Conservation (phyloP, 495 filamentous ascomycete species). For the Penicillium soppii region DNA sequence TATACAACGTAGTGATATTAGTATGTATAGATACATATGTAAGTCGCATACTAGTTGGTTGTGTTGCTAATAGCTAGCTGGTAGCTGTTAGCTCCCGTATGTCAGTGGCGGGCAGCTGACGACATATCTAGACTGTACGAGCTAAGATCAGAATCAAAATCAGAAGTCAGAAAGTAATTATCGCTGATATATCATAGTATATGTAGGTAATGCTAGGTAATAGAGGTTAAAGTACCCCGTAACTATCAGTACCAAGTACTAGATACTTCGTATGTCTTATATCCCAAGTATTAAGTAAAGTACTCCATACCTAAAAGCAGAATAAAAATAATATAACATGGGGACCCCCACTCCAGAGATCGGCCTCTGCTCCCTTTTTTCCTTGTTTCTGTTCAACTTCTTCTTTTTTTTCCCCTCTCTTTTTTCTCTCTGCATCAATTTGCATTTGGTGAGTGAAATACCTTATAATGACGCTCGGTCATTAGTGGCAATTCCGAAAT, state of each 20-base stretch:
- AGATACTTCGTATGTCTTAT: neutral
- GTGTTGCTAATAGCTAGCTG: too few relatives aligned
- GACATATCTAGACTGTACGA: conserved; percentile 6
- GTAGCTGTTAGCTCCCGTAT: conserved; percentile 7
- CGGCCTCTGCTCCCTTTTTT: neutral
- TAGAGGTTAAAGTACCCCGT: too few relatives aligned
- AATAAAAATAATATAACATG: neutral
- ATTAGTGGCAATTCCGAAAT: too few relatives aligned
- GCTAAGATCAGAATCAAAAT: neutral
- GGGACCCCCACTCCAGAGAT: neutral
- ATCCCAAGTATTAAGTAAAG: neutral
- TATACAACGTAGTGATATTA: neutral
- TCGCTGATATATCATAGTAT: too few relatives aligned
- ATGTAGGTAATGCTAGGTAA: too few relatives aligned
- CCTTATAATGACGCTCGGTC: too few relatives aligned
- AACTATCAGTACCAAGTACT: too few relatives aligned
- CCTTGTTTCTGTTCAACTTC: neutral
- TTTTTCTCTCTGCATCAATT: neutral
- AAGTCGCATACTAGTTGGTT: too few relatives aligned
- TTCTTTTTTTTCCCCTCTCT: conserved; percentile 4
- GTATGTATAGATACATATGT: neutral
- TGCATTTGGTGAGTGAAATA: too few relatives aligned
- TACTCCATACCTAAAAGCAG: neutral
- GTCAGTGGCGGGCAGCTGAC: conserved; percentile 13
- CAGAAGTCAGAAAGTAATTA: conserved; percentile 3